Percentiles rank a stretch among this genome's conserved stretches.
These are phyloP conservation scores for Cladosporium sp. DNA, from an alignment of 2,329 filamentous ascomycete species.

Conservation along the genomic window DNA sequence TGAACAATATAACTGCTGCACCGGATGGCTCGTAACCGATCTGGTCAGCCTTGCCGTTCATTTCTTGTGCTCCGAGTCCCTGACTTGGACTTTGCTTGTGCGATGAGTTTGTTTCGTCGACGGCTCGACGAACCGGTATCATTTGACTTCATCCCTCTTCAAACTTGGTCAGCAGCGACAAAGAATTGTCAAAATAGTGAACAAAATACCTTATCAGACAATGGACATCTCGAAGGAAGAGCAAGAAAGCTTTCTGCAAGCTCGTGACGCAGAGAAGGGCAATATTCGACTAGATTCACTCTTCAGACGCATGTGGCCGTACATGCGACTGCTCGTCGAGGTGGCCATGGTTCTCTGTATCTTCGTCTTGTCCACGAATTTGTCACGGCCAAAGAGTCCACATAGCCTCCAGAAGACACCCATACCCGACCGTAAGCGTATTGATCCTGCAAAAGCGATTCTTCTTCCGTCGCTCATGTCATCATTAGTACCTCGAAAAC, in stretches of 20 bases:
- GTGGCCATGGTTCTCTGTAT: conserved; percentile 8
- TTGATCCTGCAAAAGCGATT: background rate
- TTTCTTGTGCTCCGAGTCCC: background rate
- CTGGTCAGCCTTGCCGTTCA: too few relatives aligned
- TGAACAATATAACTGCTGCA: conserved; percentile 8
- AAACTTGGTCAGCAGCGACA: too few relatives aligned
- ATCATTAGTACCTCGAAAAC: background rate
- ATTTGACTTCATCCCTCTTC: too few relatives aligned
- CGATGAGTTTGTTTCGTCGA: too few relatives aligned
- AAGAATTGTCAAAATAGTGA: too few relatives aligned
- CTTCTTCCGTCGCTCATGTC: background rate
- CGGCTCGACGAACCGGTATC: too few relatives aligned
- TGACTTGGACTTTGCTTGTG: background rate
- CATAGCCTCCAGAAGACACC: conserved; percentile 5
- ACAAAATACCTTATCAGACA: too few relatives aligned
- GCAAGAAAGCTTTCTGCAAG: background rate
- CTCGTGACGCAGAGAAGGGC: background rate
- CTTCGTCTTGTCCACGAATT: conserved; percentile 1
- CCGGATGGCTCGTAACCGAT: background rate
- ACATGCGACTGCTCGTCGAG: conserved; percentile 2
- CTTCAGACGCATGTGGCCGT: background rate
- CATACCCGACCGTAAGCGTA: conserved; percentile 2
- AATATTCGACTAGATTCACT: background rate
- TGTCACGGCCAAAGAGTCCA: background rate
- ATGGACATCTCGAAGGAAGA: conserved; percentile 8